phyloP scores from a whole-genome alignment of 805 yeast genomes.

The Zygosaccharomyces bisporus region DNA sequence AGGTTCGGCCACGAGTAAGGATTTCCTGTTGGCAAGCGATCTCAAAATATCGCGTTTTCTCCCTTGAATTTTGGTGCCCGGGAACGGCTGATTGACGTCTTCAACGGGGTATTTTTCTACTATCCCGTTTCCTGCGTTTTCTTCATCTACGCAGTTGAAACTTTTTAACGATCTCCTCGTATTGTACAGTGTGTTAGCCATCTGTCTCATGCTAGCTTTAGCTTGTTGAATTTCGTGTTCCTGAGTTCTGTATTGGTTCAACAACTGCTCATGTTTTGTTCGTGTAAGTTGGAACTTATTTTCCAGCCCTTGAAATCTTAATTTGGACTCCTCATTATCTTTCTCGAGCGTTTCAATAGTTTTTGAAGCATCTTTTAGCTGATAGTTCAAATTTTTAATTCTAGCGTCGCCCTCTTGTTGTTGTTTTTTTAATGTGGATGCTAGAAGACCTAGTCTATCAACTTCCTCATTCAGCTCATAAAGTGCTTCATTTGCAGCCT shows the following conservation, averaged over 20 bases:
- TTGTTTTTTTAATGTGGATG: background rate
- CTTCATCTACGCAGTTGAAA: background rate
- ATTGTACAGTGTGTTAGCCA: conserved; percentile 3
- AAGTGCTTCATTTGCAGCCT: conserved; percentile 3
- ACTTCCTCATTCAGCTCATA: conserved; percentile 3
- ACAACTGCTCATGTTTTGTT: background rate
- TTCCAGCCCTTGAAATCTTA: background rate
- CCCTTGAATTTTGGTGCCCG: background rate
- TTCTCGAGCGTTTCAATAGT: background rate
- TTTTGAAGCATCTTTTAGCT: background rate
- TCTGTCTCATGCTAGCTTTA: conserved; percentile 1
- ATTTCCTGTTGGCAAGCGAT: conserved; percentile 3
- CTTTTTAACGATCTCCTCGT: background rate
- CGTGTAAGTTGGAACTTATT: background rate
- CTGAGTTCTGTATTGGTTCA: background rate
- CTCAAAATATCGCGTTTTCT: conserved; percentile 2
- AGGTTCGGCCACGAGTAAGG: conserved; percentile 1
- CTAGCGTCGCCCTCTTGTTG: background rate
- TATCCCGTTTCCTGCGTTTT: background rate
- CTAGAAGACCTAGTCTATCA: background rate
- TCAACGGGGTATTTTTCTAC: background rate
- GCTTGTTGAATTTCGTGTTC: conserved; percentile 5
- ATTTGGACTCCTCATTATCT: background rate
- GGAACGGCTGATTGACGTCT: background rate
- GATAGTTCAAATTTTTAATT: background rate